phyloP scores from a whole-genome alignment of 148 eudicot species.

The Limonium bicolor region DNA sequence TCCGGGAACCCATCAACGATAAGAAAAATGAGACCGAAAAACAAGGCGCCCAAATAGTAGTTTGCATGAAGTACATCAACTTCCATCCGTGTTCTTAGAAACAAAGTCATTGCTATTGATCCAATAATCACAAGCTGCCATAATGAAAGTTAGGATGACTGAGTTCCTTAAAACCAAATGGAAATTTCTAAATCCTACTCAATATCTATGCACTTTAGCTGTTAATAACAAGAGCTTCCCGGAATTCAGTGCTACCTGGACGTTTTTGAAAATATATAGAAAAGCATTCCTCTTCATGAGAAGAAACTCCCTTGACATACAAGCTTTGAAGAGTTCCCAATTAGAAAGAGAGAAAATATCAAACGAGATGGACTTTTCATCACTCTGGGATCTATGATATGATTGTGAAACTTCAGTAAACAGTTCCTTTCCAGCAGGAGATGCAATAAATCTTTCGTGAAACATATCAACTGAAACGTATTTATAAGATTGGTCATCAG shows the following conservation, averaged over 20 bases:
- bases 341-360: conserved; percentile 33
- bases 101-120: conserved; percentile 48
- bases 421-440: conserved; percentile 26
- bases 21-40: conserved; percentile 34
- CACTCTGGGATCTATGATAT: conserved; percentile 26
- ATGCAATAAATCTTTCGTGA: conserved; percentile 32
- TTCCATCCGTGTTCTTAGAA: conserved; percentile 40
- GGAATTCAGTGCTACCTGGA: conserved; percentile 52
- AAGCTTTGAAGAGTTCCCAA: conserved; percentile 53
- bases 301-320: conserved; percentile 63
- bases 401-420: conserved; percentile 29
- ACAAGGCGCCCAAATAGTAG: conserved; percentile 51
- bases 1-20: conserved; percentile 59
- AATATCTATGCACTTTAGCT: no score
- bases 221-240: no score
- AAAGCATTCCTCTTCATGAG: conserved; percentile 67
- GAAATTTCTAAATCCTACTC: no score
- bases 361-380: conserved; percentile 32
- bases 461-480: conserved; percentile 39
- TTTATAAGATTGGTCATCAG: conserved; percentile 14
- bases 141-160: not conserved
- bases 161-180: not conserved
- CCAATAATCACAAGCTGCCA: conserved; percentile 43
- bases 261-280: conserved; percentile 43
- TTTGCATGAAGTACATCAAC: conserved; percentile 44